These are phyloP conservation scores for Scheffersomyces titani DNA, from an alignment of 1,139 yeast genomes.

Conservation along the genomic window DNA sequence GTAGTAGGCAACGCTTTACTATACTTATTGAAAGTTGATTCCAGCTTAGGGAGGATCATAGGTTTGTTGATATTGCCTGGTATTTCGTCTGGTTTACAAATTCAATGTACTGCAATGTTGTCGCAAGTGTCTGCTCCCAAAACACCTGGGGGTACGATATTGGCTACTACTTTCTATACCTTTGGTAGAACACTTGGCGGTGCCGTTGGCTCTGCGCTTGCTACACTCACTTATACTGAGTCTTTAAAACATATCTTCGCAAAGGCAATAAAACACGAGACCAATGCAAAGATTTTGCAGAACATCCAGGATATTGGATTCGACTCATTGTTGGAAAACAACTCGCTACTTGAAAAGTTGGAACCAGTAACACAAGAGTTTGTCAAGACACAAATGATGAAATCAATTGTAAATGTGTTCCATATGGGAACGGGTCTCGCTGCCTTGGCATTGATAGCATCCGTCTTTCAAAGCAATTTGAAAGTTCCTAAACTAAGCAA, in stretches of 20 bases:
- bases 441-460: neutral
- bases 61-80: constrained; percentile 40
- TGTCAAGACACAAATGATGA: constrained; percentile 30
- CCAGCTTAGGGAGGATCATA: constrained; percentile 25
- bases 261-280: constrained; percentile 16
- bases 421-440: constrained; percentile 19
- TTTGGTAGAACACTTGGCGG: constrained; percentile 50
- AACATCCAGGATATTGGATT: constrained; percentile 21
- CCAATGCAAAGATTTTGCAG: constrained; percentile 14
- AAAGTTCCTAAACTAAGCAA: neutral
- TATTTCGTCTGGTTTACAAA: constrained; percentile 27
- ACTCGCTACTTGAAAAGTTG: constrained; percentile 20
- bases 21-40: constrained; percentile 30
- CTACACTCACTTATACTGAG: constrained; percentile 12
- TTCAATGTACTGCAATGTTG: constrained; percentile 30
- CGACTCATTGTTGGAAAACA: constrained; percentile 17
- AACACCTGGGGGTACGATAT: constrained; percentile 46
- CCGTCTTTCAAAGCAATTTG: neutral
- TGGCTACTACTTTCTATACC: constrained; percentile 47
- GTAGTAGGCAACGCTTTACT: constrained; percentile 38
- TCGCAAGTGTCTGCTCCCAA: constrained; percentile 39
- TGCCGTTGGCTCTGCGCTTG: constrained; percentile 44
- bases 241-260: constrained; percentile 3
- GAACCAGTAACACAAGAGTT: constrained; percentile 26
- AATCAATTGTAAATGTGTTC: constrained; percentile 32